Percentiles rank a stretch among this genome's conserved stretches.
phyloP scores from a whole-genome alignment of 768 basidiomycete species.

The Roridomyces roridus region DNA sequence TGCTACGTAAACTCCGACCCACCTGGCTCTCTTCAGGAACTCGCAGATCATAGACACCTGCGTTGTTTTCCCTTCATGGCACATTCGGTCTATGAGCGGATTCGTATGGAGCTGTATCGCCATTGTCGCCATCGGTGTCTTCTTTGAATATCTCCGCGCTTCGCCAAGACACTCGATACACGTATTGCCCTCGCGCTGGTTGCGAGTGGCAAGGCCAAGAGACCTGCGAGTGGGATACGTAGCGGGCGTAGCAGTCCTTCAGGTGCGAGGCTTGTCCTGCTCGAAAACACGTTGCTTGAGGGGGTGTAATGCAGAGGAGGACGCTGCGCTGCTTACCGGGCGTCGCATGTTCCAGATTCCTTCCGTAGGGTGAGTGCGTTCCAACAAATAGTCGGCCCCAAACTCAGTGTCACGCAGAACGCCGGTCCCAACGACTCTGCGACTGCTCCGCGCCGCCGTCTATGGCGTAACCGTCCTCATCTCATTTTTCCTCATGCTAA shows the following conservation, averaged over 20 bases:
- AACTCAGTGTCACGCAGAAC: conserved; percentile 40
- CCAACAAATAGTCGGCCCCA: not conserved
- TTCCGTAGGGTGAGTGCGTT: conserved; percentile 48
- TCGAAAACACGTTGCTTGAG: too few species aligned
- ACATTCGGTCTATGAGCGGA: conserved; percentile 59
- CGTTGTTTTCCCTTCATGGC: conserved; percentile 82
- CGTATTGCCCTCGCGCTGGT: conserved; percentile 57
- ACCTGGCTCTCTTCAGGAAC: conserved; percentile 46
- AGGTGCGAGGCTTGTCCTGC: conserved; percentile 38
- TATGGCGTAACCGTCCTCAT: conserved; percentile 82
- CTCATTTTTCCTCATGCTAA: conserved; percentile 92
- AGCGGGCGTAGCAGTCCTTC: conserved; percentile 32
- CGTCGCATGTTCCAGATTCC: conserved; percentile 42
- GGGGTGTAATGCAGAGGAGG: conserved; percentile 59
- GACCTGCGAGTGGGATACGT: conserved; percentile 31
- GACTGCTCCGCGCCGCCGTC: conserved; percentile 65
- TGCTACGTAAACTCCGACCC: conserved; percentile 1
- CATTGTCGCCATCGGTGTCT: conserved; percentile 71
- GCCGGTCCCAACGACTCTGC: conserved; percentile 54
- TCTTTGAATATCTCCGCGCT: conserved; percentile 82
- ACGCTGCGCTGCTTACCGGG: conserved; percentile 60
- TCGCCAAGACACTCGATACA: conserved; percentile 64
- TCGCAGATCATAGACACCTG: conserved; percentile 81
- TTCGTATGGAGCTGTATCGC: conserved; percentile 72
- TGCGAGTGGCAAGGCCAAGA: conserved; percentile 54